Conservation (phyloP, 202 grass and related monocot species). For the Brachypodium distachyon region DNA sequence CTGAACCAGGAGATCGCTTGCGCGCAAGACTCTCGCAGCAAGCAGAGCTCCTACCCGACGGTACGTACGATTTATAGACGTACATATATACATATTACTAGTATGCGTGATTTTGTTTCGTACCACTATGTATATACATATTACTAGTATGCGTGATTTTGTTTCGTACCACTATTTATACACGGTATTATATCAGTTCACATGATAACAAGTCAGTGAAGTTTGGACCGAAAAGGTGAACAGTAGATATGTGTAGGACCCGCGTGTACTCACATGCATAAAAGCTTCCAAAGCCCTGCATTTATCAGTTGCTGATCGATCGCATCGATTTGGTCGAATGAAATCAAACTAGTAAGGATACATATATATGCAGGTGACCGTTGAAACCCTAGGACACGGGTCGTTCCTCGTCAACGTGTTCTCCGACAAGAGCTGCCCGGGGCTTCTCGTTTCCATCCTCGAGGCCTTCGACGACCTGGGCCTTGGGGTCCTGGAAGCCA, state of each 20-base stretch:
- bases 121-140: background rate
- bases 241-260: background rate
- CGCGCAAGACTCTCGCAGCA: constrained; percentile 24
- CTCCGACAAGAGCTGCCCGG: constrained; percentile 70
- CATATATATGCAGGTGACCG: constrained; percentile 49
- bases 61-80: constrained; percentile 8
- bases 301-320: background rate
- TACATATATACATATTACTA: background rate
- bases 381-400: constrained; percentile 70
- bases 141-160: background rate
- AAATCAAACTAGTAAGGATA: too few species aligned
- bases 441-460: constrained; percentile 79
- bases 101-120: background rate
- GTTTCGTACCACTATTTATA: background rate
- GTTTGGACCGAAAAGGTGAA: constrained; percentile 3
- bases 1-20: constrained; percentile 75
- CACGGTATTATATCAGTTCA: too few species aligned
- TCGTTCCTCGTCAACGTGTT: constrained; percentile 76
- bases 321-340: background rate
- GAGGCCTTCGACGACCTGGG: constrained; percentile 86
- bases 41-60: constrained; percentile 14
- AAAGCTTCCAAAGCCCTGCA: background rate
- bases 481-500: constrained; percentile 72
- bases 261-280: constrained; percentile 18
- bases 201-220: background rate